These are phyloP conservation scores for Exidia glandulosa DNA, from an alignment of 768 basidiomycete genomes.

Conservation along the genomic window DNA sequence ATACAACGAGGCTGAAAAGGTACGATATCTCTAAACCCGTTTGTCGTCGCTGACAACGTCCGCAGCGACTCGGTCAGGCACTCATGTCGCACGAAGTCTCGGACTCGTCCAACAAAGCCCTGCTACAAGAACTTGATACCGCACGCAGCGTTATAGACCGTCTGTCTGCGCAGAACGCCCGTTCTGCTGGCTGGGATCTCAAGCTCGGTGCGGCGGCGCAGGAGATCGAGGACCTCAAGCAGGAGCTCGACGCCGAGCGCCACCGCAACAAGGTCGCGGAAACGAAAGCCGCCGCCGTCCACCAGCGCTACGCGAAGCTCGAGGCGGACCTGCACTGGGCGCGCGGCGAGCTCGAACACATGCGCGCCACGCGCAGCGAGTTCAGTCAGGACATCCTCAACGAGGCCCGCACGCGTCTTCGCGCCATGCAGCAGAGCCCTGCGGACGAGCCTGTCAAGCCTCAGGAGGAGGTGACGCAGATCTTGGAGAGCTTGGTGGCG, in stretches of 20 bases:
- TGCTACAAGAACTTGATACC: conserved; percentile 65
- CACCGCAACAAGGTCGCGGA: conserved; percentile 62
- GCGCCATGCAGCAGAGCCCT: conserved; percentile 40
- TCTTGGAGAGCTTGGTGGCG: conserved; percentile 75
- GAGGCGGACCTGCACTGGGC: conserved; percentile 55
- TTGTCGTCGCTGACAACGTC: not conserved
- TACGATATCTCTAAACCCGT: conserved; percentile 11
- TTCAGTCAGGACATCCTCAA: conserved; percentile 55
- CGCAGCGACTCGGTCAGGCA: conserved; percentile 65
- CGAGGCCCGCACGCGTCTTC: conserved; percentile 54
- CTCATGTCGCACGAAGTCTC: conserved; percentile 71
- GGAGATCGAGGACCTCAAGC: conserved; percentile 65
- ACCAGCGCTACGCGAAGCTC: conserved; percentile 42
- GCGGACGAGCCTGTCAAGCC: not conserved
- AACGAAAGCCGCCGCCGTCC: conserved; percentile 39
- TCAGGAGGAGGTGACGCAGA: conserved; percentile 40
- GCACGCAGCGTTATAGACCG: conserved; percentile 55
- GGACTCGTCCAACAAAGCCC: conserved; percentile 65
- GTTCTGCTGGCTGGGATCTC: conserved; percentile 59
- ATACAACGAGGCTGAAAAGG: conserved; percentile 53
- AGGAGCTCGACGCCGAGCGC: conserved; percentile 65
- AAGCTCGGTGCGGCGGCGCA: conserved; percentile 52
- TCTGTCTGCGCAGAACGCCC: conserved; percentile 56
- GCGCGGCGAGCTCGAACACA: conserved; percentile 51
- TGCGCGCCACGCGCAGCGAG: conserved; percentile 47